Percentiles rank a stretch among this genome's conserved stretches.
phyloP scores from a whole-genome alignment of 1,284 basidiomycete genomes.

The Rhodotorula glutinis region DNA sequence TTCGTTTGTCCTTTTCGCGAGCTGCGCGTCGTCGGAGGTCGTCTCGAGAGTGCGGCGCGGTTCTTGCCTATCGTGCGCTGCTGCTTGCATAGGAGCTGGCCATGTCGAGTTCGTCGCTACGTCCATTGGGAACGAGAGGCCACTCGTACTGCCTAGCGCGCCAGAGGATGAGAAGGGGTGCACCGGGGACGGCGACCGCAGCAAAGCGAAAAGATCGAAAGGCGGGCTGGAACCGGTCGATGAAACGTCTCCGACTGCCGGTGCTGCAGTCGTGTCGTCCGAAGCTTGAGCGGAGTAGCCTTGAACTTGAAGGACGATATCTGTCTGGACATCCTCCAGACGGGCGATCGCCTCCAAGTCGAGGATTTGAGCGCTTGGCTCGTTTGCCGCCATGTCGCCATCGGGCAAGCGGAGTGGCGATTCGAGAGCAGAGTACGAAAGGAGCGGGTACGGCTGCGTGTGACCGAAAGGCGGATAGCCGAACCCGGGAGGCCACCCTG shows the following conservation, averaged over 20 bases:
- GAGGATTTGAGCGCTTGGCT: not conserved
- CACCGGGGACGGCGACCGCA: conserved; percentile 7
- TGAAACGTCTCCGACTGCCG: not conserved
- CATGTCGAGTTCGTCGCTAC: not conserved
- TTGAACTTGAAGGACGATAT: not conserved
- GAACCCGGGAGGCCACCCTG: not conserved
- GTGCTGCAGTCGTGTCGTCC: not conserved
- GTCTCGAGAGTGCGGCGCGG: too few species aligned
- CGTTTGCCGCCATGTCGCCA: too few species aligned
- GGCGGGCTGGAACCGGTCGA: conserved; percentile 3
- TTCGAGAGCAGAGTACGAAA: too few species aligned
- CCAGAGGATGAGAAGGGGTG: conserved; percentile 6
- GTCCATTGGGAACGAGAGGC: not conserved
- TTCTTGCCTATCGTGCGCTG: too few species aligned
- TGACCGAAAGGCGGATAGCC: not conserved
- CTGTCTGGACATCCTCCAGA: not conserved
- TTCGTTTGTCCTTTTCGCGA: too few species aligned
- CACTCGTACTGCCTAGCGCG: not conserved
- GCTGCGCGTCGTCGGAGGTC: not conserved
- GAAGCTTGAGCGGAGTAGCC: too few species aligned
- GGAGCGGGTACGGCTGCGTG: too few species aligned
- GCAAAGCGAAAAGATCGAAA: conserved; percentile 10
- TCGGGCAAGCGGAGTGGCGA: too few species aligned
- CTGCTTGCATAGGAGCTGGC: not conserved
- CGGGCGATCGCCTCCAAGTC: not conserved